Conservation (phyloP, 2,329 filamentous ascomycete genomes). For the Microcyclospora tardicrescens region DNA sequence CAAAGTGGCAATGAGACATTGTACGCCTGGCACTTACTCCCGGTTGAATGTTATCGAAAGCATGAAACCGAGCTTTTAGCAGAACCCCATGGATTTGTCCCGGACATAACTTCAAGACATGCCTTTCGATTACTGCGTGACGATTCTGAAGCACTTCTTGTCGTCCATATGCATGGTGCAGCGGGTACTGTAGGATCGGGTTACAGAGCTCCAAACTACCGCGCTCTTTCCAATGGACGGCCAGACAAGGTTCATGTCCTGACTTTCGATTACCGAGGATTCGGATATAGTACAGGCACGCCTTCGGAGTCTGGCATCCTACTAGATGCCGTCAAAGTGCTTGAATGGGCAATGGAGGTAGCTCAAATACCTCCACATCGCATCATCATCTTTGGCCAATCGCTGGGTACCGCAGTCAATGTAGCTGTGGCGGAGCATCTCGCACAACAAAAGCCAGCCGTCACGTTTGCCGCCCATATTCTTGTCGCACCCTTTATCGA, state of each 20-base stretch:
- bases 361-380: slow-evolving; percentile 40
- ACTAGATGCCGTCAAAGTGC: slow-evolving; percentile 39
- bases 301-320: slow-evolving; percentile 45
- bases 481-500: slow-evolving; percentile 46
- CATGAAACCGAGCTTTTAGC: slow-evolving; percentile 28
- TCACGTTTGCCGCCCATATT: slow-evolving; percentile 42
- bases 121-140: slow-evolving; percentile 50
- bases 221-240: slow-evolving; percentile 39
- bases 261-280: slow-evolving; percentile 50
- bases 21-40: slow-evolving; percentile 40
- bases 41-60: slow-evolving; percentile 32
- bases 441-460: slow-evolving; percentile 29
- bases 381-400: slow-evolving; percentile 48
- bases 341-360: slow-evolving; percentile 41
- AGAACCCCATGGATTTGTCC: slow-evolving; percentile 34
- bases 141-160: slow-evolving; percentile 49
- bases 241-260: slow-evolving; percentile 44
- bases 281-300: slow-evolving; percentile 39
- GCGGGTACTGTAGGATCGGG: slow-evolving; percentile 45
- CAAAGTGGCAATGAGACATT: slow-evolving; percentile 30
- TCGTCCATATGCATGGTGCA: slow-evolving; percentile 50
- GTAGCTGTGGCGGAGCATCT: slow-evolving; percentile 34
- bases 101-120: slow-evolving; percentile 43
- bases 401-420: slow-evolving; percentile 43
- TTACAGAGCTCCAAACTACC: slow-evolving; percentile 43